Percentiles rank a stretch among this genome's conserved stretches.
Conservation (phyloP, 257 asterid genomes). For the Datura wrightii region DNA sequence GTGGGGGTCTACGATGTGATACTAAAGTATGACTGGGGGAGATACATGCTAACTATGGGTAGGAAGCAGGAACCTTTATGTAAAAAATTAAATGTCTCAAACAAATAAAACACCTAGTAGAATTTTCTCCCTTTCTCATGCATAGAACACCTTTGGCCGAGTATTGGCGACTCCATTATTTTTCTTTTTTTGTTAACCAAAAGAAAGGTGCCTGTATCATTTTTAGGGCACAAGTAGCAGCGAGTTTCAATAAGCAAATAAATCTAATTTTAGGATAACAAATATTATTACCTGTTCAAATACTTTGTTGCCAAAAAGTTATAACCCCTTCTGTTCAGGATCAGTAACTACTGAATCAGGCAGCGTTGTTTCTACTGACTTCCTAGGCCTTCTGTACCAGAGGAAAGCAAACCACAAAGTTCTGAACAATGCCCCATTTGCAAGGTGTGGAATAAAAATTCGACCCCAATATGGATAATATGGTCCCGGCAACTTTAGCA, state of each 20-base stretch:
- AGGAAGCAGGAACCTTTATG: too few relatives aligned
- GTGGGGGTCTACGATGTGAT: too few relatives aligned
- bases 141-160: background rate
- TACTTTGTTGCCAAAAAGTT: slow-evolving; percentile 19
- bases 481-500: slow-evolving; percentile 88
- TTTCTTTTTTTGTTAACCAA: background rate
- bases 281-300: slow-evolving; percentile 26
- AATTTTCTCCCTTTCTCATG: background rate
- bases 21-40: too few relatives aligned
- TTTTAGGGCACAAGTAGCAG: background rate
- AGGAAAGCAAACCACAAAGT: slow-evolving; percentile 74
- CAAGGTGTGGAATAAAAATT: slow-evolving; percentile 81
- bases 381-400: slow-evolving; percentile 65
- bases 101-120: background rate
- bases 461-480: slow-evolving; percentile 98
- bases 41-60: too few relatives aligned
- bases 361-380: slow-evolving; percentile 41
- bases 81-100: too few relatives aligned
- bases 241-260: background rate
- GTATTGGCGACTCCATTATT: background rate
- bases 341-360: slow-evolving; percentile 38
- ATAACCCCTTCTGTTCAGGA: slow-evolving; percentile 38
- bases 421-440: slow-evolving; percentile 82
- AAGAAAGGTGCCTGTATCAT: background rate
- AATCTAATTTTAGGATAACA: background rate